These are phyloP conservation scores for Pulveroboletus sp. DNA, from an alignment of 768 basidiomycete genomes.

Conservation along the genomic window DNA sequence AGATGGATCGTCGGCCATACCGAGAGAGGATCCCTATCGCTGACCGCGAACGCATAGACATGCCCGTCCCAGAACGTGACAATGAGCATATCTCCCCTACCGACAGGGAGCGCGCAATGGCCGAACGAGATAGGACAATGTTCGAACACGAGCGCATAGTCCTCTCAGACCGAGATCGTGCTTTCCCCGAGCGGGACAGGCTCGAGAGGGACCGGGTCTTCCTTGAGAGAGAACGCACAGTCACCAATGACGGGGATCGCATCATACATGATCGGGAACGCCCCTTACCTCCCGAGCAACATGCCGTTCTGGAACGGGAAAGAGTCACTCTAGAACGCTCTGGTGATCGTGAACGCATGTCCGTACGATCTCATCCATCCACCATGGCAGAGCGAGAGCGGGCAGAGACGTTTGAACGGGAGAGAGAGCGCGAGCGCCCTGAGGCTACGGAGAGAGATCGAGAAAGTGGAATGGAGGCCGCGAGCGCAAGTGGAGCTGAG, in stretches of 20 bases:
- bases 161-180: slow-evolving; percentile 20
- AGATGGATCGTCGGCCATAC: slow-evolving; percentile 26
- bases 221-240: slow-evolving; percentile 23
- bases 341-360: slow-evolving; percentile 23
- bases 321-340: slow-evolving; percentile 17
- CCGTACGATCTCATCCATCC: slow-evolving; percentile 18
- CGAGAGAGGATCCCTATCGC: slow-evolving; percentile 21
- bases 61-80: slow-evolving; percentile 22
- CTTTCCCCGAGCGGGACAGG: slow-evolving; percentile 19
- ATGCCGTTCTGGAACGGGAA: slow-evolving; percentile 19
- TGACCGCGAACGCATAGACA: slow-evolving; percentile 20
- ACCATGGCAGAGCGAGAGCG: slow-evolving; percentile 26
- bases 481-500: slow-evolving; percentile 1
- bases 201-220: slow-evolving; percentile 19
- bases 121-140: slow-evolving; percentile 19
- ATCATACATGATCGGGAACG: slow-evolving; percentile 23
- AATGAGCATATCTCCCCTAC: slow-evolving; percentile 12
- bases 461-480: slow-evolving; percentile 23
- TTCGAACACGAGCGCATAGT: slow-evolving; percentile 23
- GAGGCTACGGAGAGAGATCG: slow-evolving; percentile 29
- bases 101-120: slow-evolving; percentile 23
- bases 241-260: slow-evolving; percentile 23
- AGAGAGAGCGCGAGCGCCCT: slow-evolving; percentile 30
- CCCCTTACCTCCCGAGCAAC: slow-evolving; percentile 13
- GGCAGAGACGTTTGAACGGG: slow-evolving; percentile 29